Percentiles rank a stretch among this genome's conserved stretches.
These are phyloP conservation scores for Trametes meyenii DNA, from an alignment of 768 basidiomycete species.

Conservation along the genomic window DNA sequence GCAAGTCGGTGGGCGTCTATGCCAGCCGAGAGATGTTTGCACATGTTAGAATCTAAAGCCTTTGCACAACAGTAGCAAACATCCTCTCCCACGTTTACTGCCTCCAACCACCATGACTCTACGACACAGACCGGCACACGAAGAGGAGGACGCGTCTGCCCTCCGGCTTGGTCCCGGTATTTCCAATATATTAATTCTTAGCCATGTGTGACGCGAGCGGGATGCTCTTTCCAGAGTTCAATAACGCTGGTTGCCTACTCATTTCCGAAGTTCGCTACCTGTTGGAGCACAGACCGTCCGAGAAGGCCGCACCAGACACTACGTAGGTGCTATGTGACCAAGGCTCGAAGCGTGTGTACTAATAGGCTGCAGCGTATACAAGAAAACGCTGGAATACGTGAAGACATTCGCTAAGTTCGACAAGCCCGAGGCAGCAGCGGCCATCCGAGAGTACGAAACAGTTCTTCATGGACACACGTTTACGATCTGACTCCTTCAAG, in stretches of 20 bases:
- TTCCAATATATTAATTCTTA: neutral
- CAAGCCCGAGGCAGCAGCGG: constrained; percentile 79
- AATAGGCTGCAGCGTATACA: constrained; percentile 68
- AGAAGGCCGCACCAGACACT: constrained; percentile 87
- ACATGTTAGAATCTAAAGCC: constrained; percentile 35
- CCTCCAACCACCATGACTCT: constrained; percentile 46
- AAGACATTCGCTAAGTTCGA: constrained; percentile 91
- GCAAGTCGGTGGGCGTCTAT: neutral
- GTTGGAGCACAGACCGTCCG: constrained; percentile 67
- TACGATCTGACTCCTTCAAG: constrained; percentile 40
- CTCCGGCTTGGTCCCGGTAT: constrained; percentile 79
- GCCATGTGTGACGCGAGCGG: neutral
- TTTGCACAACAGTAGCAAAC: constrained; percentile 38
- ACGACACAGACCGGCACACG: constrained; percentile 67
- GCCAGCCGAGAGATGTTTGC: constrained; percentile 24
- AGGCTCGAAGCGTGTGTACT: too few species aligned
- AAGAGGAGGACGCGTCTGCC: constrained; percentile 86
- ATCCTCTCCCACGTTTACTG: constrained; percentile 4
- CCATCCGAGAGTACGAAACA: constrained; percentile 84
- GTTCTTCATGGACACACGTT: neutral
- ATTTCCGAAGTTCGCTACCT: constrained; percentile 93
- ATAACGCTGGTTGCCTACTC: constrained; percentile 87
- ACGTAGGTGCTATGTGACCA: constrained; percentile 60
- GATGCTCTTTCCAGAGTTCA: constrained; percentile 64
- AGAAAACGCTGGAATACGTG: constrained; percentile 91